A percentile compares a stretch with the other conserved stretches of the same genome.
These are phyloP conservation scores for Talaromyces thailandensis DNA, from an alignment of 495 filamentous ascomycete species.

Conservation along the genomic window DNA sequence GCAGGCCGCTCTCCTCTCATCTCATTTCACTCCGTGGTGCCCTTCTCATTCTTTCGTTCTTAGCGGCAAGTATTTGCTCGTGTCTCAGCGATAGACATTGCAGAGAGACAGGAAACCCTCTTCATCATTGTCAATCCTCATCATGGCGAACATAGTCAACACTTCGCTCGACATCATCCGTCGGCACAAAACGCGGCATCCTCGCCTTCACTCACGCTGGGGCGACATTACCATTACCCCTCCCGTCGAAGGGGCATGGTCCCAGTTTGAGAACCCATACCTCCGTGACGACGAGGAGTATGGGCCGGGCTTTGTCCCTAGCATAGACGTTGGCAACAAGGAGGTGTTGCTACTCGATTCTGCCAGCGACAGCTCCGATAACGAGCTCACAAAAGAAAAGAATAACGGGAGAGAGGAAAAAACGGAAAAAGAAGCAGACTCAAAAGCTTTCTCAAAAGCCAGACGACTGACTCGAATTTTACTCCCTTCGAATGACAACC, in stretches of 20 bases:
- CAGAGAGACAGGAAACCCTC: background rate
- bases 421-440: conserved; percentile 10
- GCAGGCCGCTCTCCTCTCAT: background rate
- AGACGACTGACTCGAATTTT: conserved; percentile 3
- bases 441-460: conserved; percentile 3
- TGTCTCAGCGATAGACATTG: background rate
- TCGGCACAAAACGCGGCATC: conserved; percentile 15
- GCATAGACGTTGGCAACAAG: conserved; percentile 9
- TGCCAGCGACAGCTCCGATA: conserved; percentile 7
- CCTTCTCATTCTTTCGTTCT: background rate
- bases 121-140: background rate
- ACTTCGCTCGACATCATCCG: conserved; percentile 26
- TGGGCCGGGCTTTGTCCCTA: conserved; percentile 21
- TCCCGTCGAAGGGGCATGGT: conserved; percentile 34
- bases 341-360: background rate
- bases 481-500: conserved; percentile 1
- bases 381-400: conserved; percentile 12
- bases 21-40: background rate
- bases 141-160: conserved; percentile 23
- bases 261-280: conserved; percentile 28
- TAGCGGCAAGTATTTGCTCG: background rate
- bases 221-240: conserved; percentile 30
- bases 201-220: conserved; percentile 29
- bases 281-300: conserved; percentile 13
- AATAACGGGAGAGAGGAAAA: conserved; percentile 5